A percentile compares a stretch with the other conserved stretches of the same genome.
Conservation (phyloP, 768 basidiomycete genomes). For the Auriscalpium vulgare region DNA sequence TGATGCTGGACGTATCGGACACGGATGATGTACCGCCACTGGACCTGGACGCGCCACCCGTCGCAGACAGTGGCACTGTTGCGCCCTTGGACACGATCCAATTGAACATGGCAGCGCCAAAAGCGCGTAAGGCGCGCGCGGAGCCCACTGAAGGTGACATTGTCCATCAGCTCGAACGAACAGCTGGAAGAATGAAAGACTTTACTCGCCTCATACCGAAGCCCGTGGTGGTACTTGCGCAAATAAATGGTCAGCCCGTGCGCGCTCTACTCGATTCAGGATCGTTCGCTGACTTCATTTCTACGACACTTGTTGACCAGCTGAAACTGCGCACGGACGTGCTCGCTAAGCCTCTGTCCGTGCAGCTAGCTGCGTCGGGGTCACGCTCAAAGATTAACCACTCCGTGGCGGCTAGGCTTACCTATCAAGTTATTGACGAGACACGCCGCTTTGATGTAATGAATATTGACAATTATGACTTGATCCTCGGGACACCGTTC, state of each 20-base stretch:
- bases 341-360: slow-evolving; percentile 24
- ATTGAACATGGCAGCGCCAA: too few species aligned
- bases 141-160: too few species aligned
- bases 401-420: slow-evolving; percentile 16
- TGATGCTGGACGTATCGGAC: too few species aligned
- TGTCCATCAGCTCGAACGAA: too few species aligned
- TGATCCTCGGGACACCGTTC: slow-evolving; percentile 27
- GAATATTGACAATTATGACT: slow-evolving; percentile 22
- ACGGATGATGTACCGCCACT: too few species aligned
- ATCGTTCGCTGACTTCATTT: slow-evolving; percentile 26
- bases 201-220: too few species aligned
- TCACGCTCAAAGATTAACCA: slow-evolving; percentile 31
- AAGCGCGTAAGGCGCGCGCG: too few species aligned
- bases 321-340: slow-evolving; percentile 15
- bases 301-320: slow-evolving; percentile 21
- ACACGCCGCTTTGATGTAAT: slow-evolving; percentile 19
- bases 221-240: too few species aligned
- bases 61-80: too few species aligned
- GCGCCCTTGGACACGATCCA: too few species aligned
- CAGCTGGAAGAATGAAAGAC: too few species aligned
- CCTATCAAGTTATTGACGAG: slow-evolving; percentile 29
- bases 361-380: slow-evolving; percentile 35
- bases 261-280: slow-evolving; percentile 19
- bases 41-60: too few species aligned
- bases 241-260: slow-evolving; percentile 7